Base-by-base conservation (phyloP, 2,329 filamentous ascomycete genomes). In the Paraphaeosphaeria minitans region DNA sequence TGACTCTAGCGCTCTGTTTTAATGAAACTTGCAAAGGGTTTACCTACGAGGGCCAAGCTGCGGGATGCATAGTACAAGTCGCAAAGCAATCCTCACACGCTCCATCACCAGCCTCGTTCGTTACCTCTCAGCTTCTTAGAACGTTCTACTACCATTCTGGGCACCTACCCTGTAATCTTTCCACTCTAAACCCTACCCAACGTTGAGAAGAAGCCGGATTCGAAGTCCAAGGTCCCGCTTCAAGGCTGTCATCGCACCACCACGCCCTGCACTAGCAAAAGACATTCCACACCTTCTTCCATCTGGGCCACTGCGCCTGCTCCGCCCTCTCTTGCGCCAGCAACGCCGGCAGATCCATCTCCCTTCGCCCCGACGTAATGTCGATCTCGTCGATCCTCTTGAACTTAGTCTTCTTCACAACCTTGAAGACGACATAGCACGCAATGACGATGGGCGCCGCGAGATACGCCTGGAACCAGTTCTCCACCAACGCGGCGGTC, bases 291-390 rank as follows among this genome's bases (percentile, higher is more conserved):
- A 71, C 59, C 60, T 72, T 77, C 69, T 78, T 80, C 77, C 78
- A 80, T 56, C 49, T 65, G 13, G 78, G 77, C 78, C 78, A 80
- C 31, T 61, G 59, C 24, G 82, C 83, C 67, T 83, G 82, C 78
- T 96, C 91, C 41, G 89, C 88, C 42, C 82, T 79, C 79, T 97
- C 93, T 75, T 95, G 89, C 27, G 87, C 87, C 51, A 94, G 79
- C 47, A 97, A 77, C 56, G 89, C 85, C 29, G 87, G 84, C 41
- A 96, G 77, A 74, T 96, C 91, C 58, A 96, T 83, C 69, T 96
- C 91, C 29, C 93, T 82, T n/a, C 91, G 85, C 2, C 93, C 93
- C 0, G 91, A 95, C 56, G 88, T 85, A 60, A 97, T 77, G 76
- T 97, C 92, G 85, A 96, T 94, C 60, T 94, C 87, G 45, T 81